Conservation (phyloP, 768 basidiomycete genomes). For the Coprinopsis cinerea region DNA sequence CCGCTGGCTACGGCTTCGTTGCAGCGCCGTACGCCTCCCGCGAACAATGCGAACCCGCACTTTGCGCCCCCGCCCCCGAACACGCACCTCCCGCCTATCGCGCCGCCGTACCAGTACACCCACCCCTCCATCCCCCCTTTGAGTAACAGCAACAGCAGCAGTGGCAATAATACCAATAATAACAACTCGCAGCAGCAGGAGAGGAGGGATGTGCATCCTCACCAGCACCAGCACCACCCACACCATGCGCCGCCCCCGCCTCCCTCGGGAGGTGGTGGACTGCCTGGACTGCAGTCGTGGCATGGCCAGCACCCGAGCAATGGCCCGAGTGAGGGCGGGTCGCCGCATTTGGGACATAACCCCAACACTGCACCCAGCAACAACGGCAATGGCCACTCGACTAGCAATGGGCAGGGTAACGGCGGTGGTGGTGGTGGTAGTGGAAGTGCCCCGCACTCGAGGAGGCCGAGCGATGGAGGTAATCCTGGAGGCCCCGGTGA, state of each 20-base stretch:
- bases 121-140: slow-evolving; percentile 49
- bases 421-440: neutral
- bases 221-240: too few relatives aligned
- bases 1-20: slow-evolving; percentile 51
- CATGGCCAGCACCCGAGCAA: slow-evolving; percentile 20
- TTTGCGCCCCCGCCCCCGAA: slow-evolving; percentile 17
- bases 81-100: slow-evolving; percentile 17
- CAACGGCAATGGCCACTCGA: too few relatives aligned
- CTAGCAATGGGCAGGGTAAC: slow-evolving; percentile 14
- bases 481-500: too few relatives aligned
- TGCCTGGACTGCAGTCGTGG: slow-evolving; percentile 46
- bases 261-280: slow-evolving; percentile 21
- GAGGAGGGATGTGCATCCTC: neutral
- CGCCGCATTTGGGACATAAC: neutral
- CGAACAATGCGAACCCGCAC: slow-evolving; percentile 1
- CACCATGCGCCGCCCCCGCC: slow-evolving; percentile 6
- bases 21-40: slow-evolving; percentile 46
- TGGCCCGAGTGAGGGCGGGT: neutral
- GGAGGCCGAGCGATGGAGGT: neutral
- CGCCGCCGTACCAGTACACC: slow-evolving; percentile 41
- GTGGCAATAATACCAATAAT: neutral
- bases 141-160: slow-evolving; percentile 12
- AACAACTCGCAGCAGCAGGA: neutral
- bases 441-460: neutral
- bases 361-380: too few relatives aligned